Conservation (phyloP, 2,329 filamentous ascomycete genomes). For the Alternaria sp. region DNA sequence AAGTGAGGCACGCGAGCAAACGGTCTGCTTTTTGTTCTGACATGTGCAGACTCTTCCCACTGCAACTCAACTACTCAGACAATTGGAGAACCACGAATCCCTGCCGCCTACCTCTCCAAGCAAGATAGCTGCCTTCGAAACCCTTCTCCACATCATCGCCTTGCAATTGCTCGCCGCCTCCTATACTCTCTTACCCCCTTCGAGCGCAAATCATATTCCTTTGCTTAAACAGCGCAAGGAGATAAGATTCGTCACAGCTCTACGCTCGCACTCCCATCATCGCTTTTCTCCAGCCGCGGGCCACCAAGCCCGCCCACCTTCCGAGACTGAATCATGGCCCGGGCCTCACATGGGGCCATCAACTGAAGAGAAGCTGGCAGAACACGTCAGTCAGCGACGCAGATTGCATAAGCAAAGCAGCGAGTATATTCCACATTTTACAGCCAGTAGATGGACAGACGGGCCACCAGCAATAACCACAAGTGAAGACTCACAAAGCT, state of each 20-base stretch:
- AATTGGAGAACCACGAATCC: constrained; percentile 6
- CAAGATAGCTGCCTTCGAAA: constrained; percentile 19
- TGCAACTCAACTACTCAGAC: constrained; percentile 12
- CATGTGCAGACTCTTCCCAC: constrained; percentile 13
- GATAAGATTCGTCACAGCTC: constrained; percentile 22
- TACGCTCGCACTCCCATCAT: constrained; percentile 30
- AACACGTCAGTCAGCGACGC: constrained; percentile 19
- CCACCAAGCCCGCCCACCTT: constrained; percentile 36
- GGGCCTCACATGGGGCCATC: constrained; percentile 29
- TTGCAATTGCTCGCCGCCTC: constrained; percentile 39
- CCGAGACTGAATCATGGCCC: constrained; percentile 33
- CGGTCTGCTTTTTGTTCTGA: constrained; percentile 7
- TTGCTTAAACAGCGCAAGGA: constrained; percentile 21
- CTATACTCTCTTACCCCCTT: constrained; percentile 28
- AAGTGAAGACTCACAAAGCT: constrained; percentile 3
- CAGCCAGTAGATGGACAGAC: constrained; percentile 12
- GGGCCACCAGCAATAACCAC: constrained; percentile 3
- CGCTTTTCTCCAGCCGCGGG: constrained; percentile 38
- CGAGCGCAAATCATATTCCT: constrained; percentile 22
- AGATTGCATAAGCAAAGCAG: constrained; percentile 1
- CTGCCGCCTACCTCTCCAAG: neutral
- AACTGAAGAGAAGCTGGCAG: constrained; percentile 28
- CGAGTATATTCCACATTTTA: neutral
- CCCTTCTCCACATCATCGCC: constrained; percentile 31
- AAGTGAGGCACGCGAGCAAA: constrained; percentile 9